Base-by-base conservation (phyloP, 2,329 filamentous ascomycete species). In the Arthrobotrys megalospora region DNA sequence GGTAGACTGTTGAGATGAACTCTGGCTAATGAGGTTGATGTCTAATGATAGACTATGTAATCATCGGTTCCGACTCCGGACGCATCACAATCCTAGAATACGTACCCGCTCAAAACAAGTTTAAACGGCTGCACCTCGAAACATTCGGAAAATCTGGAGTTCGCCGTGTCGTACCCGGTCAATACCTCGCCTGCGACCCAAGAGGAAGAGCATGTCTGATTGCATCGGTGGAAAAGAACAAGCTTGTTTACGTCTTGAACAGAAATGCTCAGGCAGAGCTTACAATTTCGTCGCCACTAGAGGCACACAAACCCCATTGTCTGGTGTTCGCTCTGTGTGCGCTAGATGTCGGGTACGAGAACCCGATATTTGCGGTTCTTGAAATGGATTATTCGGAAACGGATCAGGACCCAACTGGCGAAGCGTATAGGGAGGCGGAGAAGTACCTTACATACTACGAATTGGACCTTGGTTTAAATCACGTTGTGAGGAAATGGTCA, bases 141-240 rank as follows among this genome's bases (percentile, higher is more conserved):
- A 99, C 96, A 0, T 99, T 97, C 84, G 96, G 96, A 81, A 99
- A 99, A 85, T 98, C 96, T 6, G 96, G 96, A 43, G 90, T 98
- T 66, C 91, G 96, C 73, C 91, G 96, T 82, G 95, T 98, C 43
- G 90, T 99, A 52, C 96, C 96, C 1, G 96, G 96, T 78, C 94
- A 99, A 85, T 99, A 97, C 83, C 89, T 99, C 32, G 96, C 95
- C 6, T 93, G 93, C 65, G 96, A 99, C 83, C 96, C 96, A 32
- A 97, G 97, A 85, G 96, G 96, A 70, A 90, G 96, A 86, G 96
- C 96, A 69, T 97, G 95, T 83, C 88, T 99, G 83, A 93, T 98
- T 79, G 94, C 96, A 8, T 95, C 94, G 4, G 89, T 95, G 69
- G 96, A 99, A 86, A 99, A 99, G 89, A 99, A 98, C 87, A 99